phyloP scores from a whole-genome alignment of 495 filamentous ascomycete species.

The Aspergillus egyptiacus region DNA sequence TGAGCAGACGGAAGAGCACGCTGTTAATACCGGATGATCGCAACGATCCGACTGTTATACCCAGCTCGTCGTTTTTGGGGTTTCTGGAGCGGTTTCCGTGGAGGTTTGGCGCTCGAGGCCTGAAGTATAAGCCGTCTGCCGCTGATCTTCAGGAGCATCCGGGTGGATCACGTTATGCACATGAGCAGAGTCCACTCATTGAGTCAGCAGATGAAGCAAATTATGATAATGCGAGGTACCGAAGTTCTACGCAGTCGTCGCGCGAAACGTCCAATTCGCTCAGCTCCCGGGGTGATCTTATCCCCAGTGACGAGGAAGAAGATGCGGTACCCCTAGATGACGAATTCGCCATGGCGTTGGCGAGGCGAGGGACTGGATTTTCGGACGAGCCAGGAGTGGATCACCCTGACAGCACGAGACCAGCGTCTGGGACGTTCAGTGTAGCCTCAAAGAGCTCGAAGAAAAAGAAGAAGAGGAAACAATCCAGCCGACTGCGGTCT shows the following conservation, averaged over 20 bases:
- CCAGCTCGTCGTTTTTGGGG: constrained; percentile 76
- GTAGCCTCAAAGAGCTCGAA: constrained; percentile 44
- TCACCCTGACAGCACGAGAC: constrained; percentile 59
- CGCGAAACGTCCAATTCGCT: constrained; percentile 81
- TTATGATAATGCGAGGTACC: constrained; percentile 49
- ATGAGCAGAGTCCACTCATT: constrained; percentile 69
- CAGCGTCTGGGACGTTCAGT: constrained; percentile 48
- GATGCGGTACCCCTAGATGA: constrained; percentile 91
- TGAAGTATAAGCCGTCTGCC: constrained; percentile 84
- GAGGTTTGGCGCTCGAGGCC: constrained; percentile 69
- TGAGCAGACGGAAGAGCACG: constrained; percentile 61
- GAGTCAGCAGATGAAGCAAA: constrained; percentile 51
- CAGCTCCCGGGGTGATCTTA: constrained; percentile 88
- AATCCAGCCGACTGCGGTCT: constrained; percentile 25
- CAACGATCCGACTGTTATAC: constrained; percentile 84
- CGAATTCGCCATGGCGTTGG: constrained; percentile 79
- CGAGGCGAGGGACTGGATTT: constrained; percentile 55
- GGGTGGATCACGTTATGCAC: constrained; percentile 39
- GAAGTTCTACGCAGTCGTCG: constrained; percentile 78
- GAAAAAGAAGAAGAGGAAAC: constrained; percentile 24
- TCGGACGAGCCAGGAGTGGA: constrained; percentile 67
- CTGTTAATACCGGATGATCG: constrained; percentile 50
- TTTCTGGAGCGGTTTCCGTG: constrained; percentile 82
- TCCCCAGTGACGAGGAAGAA: constrained; percentile 88
- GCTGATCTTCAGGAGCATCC: constrained; percentile 91